Evolutionary conservation across 2,329 filamentous ascomycete species (phyloP).

Genomic region (Hymenoscyphus albidus): DNA sequence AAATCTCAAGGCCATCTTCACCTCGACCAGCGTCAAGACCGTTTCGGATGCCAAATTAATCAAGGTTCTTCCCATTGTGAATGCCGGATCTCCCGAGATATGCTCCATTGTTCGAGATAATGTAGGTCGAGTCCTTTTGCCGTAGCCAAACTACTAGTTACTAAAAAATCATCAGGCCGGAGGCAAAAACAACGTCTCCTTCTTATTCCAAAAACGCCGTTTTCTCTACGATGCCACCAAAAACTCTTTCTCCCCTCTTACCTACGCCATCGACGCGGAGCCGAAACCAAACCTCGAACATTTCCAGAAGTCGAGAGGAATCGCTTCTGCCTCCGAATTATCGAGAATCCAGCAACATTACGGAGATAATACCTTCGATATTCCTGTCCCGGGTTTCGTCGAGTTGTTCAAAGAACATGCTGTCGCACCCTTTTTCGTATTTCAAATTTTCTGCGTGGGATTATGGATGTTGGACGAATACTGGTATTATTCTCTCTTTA

Average conservation of each 20-base stretch:
- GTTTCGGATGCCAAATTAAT: constrained; percentile 77
- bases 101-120: constrained; percentile 75
- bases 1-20: constrained; percentile 77
- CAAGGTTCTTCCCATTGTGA: constrained; percentile 86
- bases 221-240: constrained; percentile 76
- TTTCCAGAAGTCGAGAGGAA: constrained; percentile 78
- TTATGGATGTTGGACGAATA: constrained; percentile 99
- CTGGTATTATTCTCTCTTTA: constrained; percentile 99
- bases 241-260: constrained; percentile 74
- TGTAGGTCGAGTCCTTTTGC: constrained; percentile 38
- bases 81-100: constrained; percentile 86
- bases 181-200: constrained; percentile 74
- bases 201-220: constrained; percentile 96
- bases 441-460: constrained; percentile 97
- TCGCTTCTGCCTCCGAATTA: constrained; percentile 71
- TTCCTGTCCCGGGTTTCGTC: constrained; percentile 90
- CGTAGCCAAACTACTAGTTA: constrained; percentile 4
- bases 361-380: constrained; percentile 94
- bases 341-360: constrained; percentile 85
- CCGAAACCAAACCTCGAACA: constrained; percentile 73
- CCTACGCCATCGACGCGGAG: constrained; percentile 78
- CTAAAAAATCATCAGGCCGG: constrained; percentile 49
- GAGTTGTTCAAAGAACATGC: constrained; percentile 98
- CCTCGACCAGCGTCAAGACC: constrained; percentile 64
- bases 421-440: constrained; percentile 98